Conservation (phyloP, 768 basidiomycete species). For the Boletus tomentosulus region DNA sequence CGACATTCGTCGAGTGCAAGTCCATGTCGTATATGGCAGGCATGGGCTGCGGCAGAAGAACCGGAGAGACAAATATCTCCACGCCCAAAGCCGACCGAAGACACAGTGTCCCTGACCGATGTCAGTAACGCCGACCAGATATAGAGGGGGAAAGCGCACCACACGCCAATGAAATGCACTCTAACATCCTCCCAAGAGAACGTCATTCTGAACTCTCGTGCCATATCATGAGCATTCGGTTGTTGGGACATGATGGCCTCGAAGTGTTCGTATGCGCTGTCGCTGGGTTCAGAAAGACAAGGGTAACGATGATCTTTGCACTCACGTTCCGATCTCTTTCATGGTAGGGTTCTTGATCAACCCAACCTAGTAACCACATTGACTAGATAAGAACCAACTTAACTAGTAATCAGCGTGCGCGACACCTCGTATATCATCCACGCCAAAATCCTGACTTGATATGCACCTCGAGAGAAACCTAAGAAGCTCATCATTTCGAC, state of each 20-base stretch:
- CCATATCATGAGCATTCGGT: slow-evolving; percentile 14
- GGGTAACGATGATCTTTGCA: background rate
- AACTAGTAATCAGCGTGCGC: background rate
- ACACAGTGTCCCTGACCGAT: slow-evolving; percentile 55
- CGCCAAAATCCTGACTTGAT: slow-evolving; percentile 35
- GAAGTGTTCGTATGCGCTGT: slow-evolving; percentile 18
- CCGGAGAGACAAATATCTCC: slow-evolving; percentile 48
- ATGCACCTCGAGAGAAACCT: slow-evolving; percentile 42
- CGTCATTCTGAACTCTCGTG: slow-evolving; percentile 37
- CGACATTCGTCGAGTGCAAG: slow-evolving; percentile 59
- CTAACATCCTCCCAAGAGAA: slow-evolving; percentile 41
- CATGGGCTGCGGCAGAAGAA: slow-evolving; percentile 49
- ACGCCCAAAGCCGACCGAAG: slow-evolving; percentile 52
- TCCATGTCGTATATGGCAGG: slow-evolving; percentile 58
- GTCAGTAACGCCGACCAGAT: background rate
- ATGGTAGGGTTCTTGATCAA: slow-evolving; percentile 25
- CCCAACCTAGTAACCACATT: slow-evolving; percentile 23
- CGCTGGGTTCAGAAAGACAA: background rate
- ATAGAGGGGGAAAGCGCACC: slow-evolving; percentile 29
- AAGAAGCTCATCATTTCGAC: background rate
- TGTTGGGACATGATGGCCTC: slow-evolving; percentile 11
- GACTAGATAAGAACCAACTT: background rate
- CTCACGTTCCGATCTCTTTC: slow-evolving; percentile 25
- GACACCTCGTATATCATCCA: slow-evolving; percentile 36
- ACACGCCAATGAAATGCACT: slow-evolving; percentile 50